Conservation (phyloP, 75 land plant species). For the Pinus taeda region DNA sequence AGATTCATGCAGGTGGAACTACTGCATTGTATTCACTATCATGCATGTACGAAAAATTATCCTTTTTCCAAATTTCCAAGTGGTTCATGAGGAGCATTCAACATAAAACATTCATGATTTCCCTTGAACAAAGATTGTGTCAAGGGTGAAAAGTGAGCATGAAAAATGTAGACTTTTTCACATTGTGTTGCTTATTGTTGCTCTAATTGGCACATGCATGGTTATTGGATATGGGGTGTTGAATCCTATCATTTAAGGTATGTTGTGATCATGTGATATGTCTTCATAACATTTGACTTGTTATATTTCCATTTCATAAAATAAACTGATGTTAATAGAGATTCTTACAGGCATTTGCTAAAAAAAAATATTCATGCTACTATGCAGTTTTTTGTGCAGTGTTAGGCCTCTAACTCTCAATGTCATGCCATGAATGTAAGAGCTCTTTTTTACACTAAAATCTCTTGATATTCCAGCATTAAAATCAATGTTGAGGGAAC, state of each 20-base stretch:
- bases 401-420: slow-evolving; percentile 21
- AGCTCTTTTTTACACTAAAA: neutral
- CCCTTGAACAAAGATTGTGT: slow-evolving; percentile 9
- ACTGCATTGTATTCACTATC: slow-evolving; percentile 56
- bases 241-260: slow-evolving; percentile 55
- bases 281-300: too few relatives aligned
- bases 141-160: slow-evolving; percentile 34
- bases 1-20: slow-evolving; percentile 39
- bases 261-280: too few relatives aligned
- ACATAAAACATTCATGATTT: slow-evolving; percentile 46
- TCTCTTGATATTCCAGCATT: neutral
- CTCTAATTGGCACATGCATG: slow-evolving; percentile 51
- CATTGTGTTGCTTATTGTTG: slow-evolving; percentile 25
- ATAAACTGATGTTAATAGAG: neutral
- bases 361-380: neutral
- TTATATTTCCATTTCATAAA: neutral
- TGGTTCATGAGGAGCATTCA: slow-evolving; percentile 65
- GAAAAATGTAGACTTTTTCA: slow-evolving; percentile 27
- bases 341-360: neutral
- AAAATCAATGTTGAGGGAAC: neutral
- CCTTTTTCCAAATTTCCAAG: slow-evolving; percentile 51
- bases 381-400: slow-evolving; percentile 25
- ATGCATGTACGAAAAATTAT: slow-evolving; percentile 67
- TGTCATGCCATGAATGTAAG: slow-evolving; percentile 30
- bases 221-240: slow-evolving; percentile 39